Conservation (phyloP, 2,329 filamentous ascomycete species). For the Xylariales sp. region DNA sequence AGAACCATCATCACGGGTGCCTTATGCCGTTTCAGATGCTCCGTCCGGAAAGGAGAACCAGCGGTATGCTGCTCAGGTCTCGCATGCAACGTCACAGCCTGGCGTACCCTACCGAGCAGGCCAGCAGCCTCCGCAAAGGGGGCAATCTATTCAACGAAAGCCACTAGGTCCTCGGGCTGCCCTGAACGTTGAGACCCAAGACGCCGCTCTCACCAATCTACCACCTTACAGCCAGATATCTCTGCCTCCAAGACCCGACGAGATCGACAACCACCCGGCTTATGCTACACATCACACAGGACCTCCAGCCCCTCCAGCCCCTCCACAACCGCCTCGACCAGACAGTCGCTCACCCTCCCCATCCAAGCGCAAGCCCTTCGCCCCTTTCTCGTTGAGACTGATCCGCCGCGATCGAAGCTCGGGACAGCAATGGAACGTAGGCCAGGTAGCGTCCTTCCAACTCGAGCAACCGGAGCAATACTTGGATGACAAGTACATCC, state of each 20-base stretch:
- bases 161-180: background rate
- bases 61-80: background rate
- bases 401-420: slow-evolving; percentile 70
- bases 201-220: background rate
- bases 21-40: background rate
- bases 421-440: slow-evolving; percentile 71
- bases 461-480: slow-evolving; percentile 33
- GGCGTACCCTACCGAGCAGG: background rate
- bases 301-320: background rate
- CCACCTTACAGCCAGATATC: background rate
- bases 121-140: background rate
- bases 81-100: background rate
- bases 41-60: background rate
- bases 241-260: background rate
- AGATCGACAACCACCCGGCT: slow-evolving; percentile 4
- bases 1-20: slow-evolving; percentile 2
- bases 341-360: slow-evolving; percentile 30
- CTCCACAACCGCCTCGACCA: slow-evolving; percentile 13
- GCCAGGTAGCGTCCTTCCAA: slow-evolving; percentile 55
- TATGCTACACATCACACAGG: slow-evolving; percentile 1
- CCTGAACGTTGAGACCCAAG: slow-evolving; percentile 2
- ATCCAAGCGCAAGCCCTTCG: slow-evolving; percentile 28
- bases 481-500: slow-evolving; percentile 23
- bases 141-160: background rate
- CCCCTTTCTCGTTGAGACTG: slow-evolving; percentile 54